Evolutionary conservation across 306 rosid species (phyloP), one percentile per base, ranked within the genome.

Genomic region (Benincasa hispida): DNA sequence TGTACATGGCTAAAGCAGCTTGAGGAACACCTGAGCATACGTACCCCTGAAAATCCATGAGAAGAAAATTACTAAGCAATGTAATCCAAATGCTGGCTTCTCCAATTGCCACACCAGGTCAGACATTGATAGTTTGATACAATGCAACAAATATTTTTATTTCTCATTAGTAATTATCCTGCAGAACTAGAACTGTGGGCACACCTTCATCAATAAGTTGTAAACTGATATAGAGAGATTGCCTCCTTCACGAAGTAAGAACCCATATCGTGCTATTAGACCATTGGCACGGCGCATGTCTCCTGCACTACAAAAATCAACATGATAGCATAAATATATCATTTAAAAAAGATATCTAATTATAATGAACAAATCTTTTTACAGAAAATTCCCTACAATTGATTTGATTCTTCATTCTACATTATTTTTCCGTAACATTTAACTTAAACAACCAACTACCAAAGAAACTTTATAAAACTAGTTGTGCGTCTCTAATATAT

Each of bases 241-340:
- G 79, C 95, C 88, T 30, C 88, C 91, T 81, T 90, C 91, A n/a
- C 87, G 90, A 62, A 92, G 84, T 21, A 88, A 79, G 80, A 83
- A 88, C 47, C 96, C 97, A 82, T 87, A 88, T 74, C 93, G 85
- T 45, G 93, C 89, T 78, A 92, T 95, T 78, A 90, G 96, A 59
- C 96, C 97, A 86, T 85, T 83, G 78, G 96, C 93, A 78, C 93
- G 97, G 83, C 88, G 93, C 73, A 92, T 65, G 86, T 92, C 92
- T 82, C 97, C 96, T 92, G 91, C 88, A 87, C 97, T 87, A 89
- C 81, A 88, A 74, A 72, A 51, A 73, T 9, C 87, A 87, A 81
- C 30, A 78, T 76, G 83, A 85, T 77, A 70, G 81, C 78, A 55
- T 85, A 80, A 72, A 78, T 61, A 79, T 75, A 82, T 28, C 78